These are phyloP conservation scores for Plasmodium knowlesi DNA, from an alignment of 169 alveolate species.

Conservation along the genomic window DNA sequence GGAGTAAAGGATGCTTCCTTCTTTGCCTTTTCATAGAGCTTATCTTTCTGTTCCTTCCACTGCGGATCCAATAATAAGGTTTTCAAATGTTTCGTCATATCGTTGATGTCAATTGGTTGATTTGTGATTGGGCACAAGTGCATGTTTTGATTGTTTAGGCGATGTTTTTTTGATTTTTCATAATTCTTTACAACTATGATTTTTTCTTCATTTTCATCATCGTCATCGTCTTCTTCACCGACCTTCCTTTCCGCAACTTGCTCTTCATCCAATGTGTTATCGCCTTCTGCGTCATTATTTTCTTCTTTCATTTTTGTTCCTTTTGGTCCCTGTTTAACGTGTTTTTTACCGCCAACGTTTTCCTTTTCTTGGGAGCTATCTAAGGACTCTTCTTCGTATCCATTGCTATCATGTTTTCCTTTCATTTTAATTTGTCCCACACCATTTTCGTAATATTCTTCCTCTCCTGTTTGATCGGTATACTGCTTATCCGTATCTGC, in stretches of 20 bases:
- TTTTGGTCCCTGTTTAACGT: slow-evolving; percentile 27
- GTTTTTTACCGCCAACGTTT: slow-evolving; percentile 24
- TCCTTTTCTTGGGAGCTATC: slow-evolving; percentile 58
- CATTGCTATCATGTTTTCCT: slow-evolving; percentile 55
- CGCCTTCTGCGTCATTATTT: slow-evolving; percentile 49
- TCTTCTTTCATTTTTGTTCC: slow-evolving; percentile 5
- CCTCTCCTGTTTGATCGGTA: slow-evolving; percentile 6
- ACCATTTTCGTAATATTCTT: not conserved
- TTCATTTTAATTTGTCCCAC: not conserved
- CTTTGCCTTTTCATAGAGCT: slow-evolving; percentile 89
- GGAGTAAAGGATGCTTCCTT: slow-evolving; percentile 91
- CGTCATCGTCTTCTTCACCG: not conserved
- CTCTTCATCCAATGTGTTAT: slow-evolving; percentile 60
- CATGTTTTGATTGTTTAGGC: slow-evolving; percentile 79
- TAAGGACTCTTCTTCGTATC: slow-evolving; percentile 47
- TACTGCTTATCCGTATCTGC: slow-evolving; percentile 11
- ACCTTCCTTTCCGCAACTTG: not conserved
- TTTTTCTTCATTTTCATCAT: slow-evolving; percentile 86
- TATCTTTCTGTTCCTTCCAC: slow-evolving; percentile 94
- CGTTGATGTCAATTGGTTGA: slow-evolving; percentile 91
- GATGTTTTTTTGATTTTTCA: slow-evolving; percentile 83
- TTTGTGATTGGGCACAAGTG: slow-evolving; percentile 97
- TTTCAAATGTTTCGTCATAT: slow-evolving; percentile 94
- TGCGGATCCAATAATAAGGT: slow-evolving; percentile 96
- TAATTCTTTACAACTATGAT: slow-evolving; percentile 87